These are phyloP conservation scores for Echites panduratus DNA, from an alignment of 257 asterid genomes.

Conservation along the genomic window DNA sequence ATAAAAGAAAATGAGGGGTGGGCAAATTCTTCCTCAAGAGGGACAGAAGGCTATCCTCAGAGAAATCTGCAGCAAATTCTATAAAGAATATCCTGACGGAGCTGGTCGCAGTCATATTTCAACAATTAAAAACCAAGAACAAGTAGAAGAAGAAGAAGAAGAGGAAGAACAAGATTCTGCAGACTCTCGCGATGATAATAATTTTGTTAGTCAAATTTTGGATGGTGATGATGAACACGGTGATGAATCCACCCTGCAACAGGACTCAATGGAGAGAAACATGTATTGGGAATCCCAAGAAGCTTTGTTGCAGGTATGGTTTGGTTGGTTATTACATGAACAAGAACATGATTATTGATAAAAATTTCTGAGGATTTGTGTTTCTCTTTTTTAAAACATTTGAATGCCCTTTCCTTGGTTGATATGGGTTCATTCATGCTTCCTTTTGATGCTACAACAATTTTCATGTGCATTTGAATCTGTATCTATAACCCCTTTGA, in stretches of 20 bases:
- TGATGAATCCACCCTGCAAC: slow-evolving; percentile 9
- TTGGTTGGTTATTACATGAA: too few relatives aligned
- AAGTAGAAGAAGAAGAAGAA: slow-evolving; percentile 5
- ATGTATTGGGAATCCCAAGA: slow-evolving; percentile 42
- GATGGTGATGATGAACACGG: slow-evolving; percentile 1
- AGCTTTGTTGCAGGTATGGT: slow-evolving; percentile 45
- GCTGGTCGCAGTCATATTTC: not conserved
- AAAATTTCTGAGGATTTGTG: too few relatives aligned
- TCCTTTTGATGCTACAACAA: not conserved
- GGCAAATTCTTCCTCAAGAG: slow-evolving; percentile 5
- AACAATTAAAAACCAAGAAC: not conserved
- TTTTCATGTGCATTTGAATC: not conserved
- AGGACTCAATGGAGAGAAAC: slow-evolving; percentile 17
- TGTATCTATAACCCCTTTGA: too few relatives aligned
- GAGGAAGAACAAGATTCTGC: not conserved
- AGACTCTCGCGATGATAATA: not conserved
- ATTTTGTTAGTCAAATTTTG: not conserved
- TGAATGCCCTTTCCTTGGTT: not conserved
- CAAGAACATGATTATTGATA: too few relatives aligned
- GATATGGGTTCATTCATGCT: not conserved
- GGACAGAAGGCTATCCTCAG: slow-evolving; percentile 11
- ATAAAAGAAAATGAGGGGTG: slow-evolving; percentile 16
- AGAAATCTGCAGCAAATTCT: slow-evolving; percentile 3
- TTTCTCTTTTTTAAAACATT: too few relatives aligned
- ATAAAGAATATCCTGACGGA: not conserved